phyloP scores from a whole-genome alignment of 768 basidiomycete species.

The Xanthoconium stramineum region DNA sequence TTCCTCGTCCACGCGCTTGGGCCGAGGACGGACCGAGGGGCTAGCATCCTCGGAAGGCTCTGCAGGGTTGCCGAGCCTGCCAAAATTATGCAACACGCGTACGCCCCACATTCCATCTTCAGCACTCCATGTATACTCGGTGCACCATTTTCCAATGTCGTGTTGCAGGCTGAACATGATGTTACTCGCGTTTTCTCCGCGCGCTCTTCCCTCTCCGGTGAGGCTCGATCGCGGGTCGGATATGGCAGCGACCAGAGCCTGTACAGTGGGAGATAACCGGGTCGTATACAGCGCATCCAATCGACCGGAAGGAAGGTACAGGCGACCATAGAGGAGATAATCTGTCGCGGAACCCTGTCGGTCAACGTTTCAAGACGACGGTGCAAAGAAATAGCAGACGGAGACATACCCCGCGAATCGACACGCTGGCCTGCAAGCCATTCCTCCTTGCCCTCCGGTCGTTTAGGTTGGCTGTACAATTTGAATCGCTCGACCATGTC shows the following conservation, averaged over 20 bases:
- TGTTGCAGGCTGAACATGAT: slow-evolving; percentile 86
- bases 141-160: slow-evolving; percentile 88
- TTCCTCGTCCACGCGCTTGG: slow-evolving; percentile 91
- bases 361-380: slow-evolving; percentile 20
- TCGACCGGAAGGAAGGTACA: slow-evolving; percentile 85
- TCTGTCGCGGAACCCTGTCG: slow-evolving; percentile 45
- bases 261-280: slow-evolving; percentile 72
- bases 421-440: slow-evolving; percentile 80
- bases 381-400: not conserved
- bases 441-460: slow-evolving; percentile 75
- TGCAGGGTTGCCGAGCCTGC: slow-evolving; percentile 48
- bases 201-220: slow-evolving; percentile 38
- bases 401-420: slow-evolving; percentile 63
- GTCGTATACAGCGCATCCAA: slow-evolving; percentile 89
- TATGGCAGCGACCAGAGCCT: slow-evolving; percentile 81
- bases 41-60: slow-evolving; percentile 36
- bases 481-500: slow-evolving; percentile 88
- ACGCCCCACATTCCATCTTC: slow-evolving; percentile 94
- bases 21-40: slow-evolving; percentile 30
- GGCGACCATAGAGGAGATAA: slow-evolving; percentile 89
- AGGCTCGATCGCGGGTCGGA: slow-evolving; percentile 66
- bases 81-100: slow-evolving; percentile 89
- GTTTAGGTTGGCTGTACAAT: slow-evolving; percentile 75
- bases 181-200: slow-evolving; percentile 55
- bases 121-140: slow-evolving; percentile 92